Evolutionary conservation across 2,329 filamentous ascomycete species (phyloP).

Genomic region (Furcasterigmium furcatum): DNA sequence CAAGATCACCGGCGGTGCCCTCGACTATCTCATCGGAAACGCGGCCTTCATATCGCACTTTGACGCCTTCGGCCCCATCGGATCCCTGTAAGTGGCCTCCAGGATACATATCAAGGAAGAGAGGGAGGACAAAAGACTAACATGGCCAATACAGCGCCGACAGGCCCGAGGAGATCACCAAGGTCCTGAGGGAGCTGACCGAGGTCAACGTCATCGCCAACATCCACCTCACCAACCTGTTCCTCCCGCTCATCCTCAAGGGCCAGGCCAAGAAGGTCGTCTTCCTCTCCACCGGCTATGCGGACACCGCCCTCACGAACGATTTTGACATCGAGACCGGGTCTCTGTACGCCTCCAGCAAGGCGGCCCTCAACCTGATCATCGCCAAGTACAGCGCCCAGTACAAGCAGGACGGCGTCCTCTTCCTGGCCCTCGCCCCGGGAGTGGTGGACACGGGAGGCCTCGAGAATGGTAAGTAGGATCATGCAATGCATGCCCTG

Average conservation of each 20-base stretch:
- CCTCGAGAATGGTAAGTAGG: conserved; percentile 16
- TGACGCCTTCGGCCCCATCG: conserved; percentile 26
- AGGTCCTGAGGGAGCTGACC: conserved; percentile 26
- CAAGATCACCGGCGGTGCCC: conserved; percentile 26
- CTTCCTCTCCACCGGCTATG: conserved; percentile 42
- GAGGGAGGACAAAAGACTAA: too few relatives aligned
- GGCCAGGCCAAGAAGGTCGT: conserved; percentile 52
- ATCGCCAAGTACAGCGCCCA: conserved; percentile 50
- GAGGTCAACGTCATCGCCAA: conserved; percentile 47
- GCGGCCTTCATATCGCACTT: conserved; percentile 31
- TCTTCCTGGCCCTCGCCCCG: conserved; percentile 49
- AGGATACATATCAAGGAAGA: too few relatives aligned
- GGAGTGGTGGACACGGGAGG: conserved; percentile 44
- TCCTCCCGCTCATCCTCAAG: conserved; percentile 48
- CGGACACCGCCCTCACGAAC: conserved; percentile 41
- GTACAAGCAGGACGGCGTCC: conserved; percentile 44
- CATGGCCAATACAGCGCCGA: conserved; percentile 7
- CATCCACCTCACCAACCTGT: conserved; percentile 49
- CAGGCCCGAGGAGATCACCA: conserved; percentile 6
- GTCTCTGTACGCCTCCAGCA: conserved; percentile 42
- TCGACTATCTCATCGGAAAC: conserved; percentile 54
- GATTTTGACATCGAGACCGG: conserved; percentile 27
- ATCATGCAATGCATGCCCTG: conserved; percentile 41
- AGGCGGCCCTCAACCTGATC: conserved; percentile 49
- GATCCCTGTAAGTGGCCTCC: conserved; percentile 27